These are phyloP conservation scores for Xylaria sp. DNA, from an alignment of 2,329 filamentous ascomycete genomes.

Conservation along the genomic window DNA sequence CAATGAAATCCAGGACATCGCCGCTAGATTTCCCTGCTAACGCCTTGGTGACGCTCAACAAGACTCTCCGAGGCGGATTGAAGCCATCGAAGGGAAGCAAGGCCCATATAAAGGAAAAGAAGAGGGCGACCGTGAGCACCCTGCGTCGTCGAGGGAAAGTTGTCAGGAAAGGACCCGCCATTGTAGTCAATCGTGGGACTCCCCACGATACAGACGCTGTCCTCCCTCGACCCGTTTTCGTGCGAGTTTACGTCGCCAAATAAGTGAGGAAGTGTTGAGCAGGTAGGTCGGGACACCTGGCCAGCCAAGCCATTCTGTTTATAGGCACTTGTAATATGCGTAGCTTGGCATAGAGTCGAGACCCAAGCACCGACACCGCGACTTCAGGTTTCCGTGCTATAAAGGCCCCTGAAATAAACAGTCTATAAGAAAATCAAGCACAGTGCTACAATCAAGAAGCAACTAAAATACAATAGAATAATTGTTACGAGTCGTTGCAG, in stretches of 20 bases:
- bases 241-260: neutral
- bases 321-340: slow-evolving; percentile 1
- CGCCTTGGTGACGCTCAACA: slow-evolving; percentile 35
- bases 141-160: slow-evolving; percentile 43
- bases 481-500: neutral
- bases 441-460: no score
- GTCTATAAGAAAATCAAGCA: neutral
- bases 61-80: slow-evolving; percentile 40
- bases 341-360: slow-evolving; percentile 19
- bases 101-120: slow-evolving; percentile 43
- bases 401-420: neutral
- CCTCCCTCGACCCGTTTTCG: neutral
- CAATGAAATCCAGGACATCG: slow-evolving; percentile 45
- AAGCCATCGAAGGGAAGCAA: slow-evolving; percentile 41
- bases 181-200: slow-evolving; percentile 15
- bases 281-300: neutral
- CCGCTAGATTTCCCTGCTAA: slow-evolving; percentile 33
- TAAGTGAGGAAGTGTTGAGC: slow-evolving; percentile 5
- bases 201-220: neutral
- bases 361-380: neutral
- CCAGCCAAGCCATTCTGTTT: slow-evolving; percentile 22
- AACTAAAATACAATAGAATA: neutral
- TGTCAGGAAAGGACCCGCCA: slow-evolving; percentile 41
- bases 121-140: slow-evolving; percentile 36
- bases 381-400: neutral